These are phyloP conservation scores for Ustanciosporium gigantosporum DNA, from an alignment of 1,284 basidiomycete genomes.

Conservation along the genomic window DNA sequence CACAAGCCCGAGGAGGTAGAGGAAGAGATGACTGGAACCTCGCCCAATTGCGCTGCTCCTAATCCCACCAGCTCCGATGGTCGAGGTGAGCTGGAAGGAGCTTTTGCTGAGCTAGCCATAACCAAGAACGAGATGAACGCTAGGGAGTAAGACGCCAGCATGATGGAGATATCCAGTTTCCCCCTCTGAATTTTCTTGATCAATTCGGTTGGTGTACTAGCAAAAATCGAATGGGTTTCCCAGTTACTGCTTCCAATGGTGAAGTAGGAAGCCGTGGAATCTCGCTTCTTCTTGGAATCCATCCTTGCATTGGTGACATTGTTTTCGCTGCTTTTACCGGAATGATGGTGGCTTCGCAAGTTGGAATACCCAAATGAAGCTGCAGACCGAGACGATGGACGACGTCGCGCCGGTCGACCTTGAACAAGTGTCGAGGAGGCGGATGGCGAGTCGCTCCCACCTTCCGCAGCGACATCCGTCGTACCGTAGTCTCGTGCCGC, in stretches of 20 bases:
- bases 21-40: neutral
- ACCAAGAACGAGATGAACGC: constrained; percentile 24
- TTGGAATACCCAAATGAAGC: constrained; percentile 20
- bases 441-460: neutral
- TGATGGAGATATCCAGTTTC: constrained; percentile 47
- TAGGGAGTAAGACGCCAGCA: constrained; percentile 24
- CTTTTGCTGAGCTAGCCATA: constrained; percentile 24
- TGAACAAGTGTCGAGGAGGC: neutral
- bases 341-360: no score
- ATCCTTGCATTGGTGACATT: no score
- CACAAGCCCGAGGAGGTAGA: neutral
- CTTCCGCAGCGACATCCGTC: no score
- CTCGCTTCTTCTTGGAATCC: constrained; percentile 21
- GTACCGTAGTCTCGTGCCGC: constrained; percentile 19
- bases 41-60: neutral
- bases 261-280: constrained; percentile 12
- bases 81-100: constrained; percentile 9
- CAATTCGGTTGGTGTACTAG: constrained; percentile 24
- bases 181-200: constrained; percentile 43
- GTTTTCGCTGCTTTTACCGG: no score
- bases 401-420: constrained; percentile 11
- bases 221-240: constrained; percentile 36
- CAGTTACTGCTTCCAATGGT: constrained; percentile 23
- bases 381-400: constrained; percentile 30
- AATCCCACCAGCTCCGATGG: neutral